phyloP scores from a whole-genome alignment of 441 rosid genomes.

The Euphorbia schlechtendalii region DNA sequence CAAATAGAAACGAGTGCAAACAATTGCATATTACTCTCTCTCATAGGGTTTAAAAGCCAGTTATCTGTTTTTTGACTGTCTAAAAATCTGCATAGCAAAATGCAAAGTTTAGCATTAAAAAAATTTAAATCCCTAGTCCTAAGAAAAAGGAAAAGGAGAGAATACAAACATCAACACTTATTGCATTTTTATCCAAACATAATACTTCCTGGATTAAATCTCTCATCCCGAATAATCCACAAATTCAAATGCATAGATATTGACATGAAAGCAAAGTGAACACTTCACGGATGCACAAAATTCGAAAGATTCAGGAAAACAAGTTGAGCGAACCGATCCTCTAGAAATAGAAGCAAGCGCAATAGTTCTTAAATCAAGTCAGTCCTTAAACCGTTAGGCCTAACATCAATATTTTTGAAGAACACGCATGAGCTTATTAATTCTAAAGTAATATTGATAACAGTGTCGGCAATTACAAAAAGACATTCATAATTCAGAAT shows the following conservation, averaged over 20 bases:
- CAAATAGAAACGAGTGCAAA: slow-evolving; percentile 63
- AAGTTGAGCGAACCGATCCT: background rate
- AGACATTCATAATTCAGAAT: background rate
- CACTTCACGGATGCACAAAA: background rate
- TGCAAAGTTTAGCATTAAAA: background rate
- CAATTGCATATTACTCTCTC: slow-evolving; percentile 65
- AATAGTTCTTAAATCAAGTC: background rate
- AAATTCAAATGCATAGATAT: background rate
- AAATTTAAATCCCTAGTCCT: background rate
- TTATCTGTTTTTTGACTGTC: slow-evolving; percentile 26
- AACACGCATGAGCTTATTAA: background rate
- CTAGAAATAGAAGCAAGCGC: background rate
- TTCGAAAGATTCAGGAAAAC: background rate
- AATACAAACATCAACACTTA: background rate
- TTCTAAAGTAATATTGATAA: background rate
- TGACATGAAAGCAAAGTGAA: background rate
- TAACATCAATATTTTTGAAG: background rate
- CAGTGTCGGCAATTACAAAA: background rate
- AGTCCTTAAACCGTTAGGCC: background rate
- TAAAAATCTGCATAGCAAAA: slow-evolving; percentile 27
- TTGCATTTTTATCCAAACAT: background rate
- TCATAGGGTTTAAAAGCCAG: slow-evolving; percentile 61
- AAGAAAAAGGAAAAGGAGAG: background rate
- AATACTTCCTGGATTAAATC: background rate
- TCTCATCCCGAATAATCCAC: background rate